Evolutionary conservation across 371 early-diverging fungal species (phyloP), one percentile per base, ranked within the genome.

Genomic region (Lichtheimia hyalospora): DNA sequence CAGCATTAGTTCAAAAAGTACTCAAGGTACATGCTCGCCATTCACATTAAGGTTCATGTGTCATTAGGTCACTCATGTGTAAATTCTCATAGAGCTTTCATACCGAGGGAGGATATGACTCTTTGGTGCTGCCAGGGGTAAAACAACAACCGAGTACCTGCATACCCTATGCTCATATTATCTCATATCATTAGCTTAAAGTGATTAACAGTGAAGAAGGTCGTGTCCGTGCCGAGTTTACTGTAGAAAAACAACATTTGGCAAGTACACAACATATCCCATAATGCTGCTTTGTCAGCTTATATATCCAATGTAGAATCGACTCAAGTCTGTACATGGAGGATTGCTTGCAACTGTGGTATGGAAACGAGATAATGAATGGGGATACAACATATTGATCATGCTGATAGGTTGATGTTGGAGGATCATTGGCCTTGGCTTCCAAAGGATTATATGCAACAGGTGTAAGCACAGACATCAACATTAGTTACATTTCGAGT

Each of bases 391-490:
- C 34, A 21, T 16, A 46, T 49, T 7, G n/a, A 24, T 49, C 6
- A 21, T 52, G 13, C 56, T 46, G 14, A 2, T 28, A 74, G 73
- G 70, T 75, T 0, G 87, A 85, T 62, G 50, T 84, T 34, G 85
- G 82, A 23, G 87, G 87, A 2, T 87, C 87, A 0, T 63, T 87
- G 28, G 86, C 86, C 6, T 70, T 87, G 42, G 84, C 85, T 1
- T 74, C 84, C 12, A 84, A 81, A 49, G 78, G 85, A n/a, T 66
- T 85, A 52, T 76, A 69, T 53, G 75, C 81, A 10, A 87, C 87
- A 8, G 87, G 87, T 52, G 82, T 87, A 0, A 83, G 84, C 51
- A 87, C 87, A 16, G 87, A 85, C 72, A 69, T 85, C 58, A 85
- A 85, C 55, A 73, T 85, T 21, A 83, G 84, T 34, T 85, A 81